Evolutionary conservation across 805 yeast genomes (phyloP).

Genomic region (Candida loeiensis): DNA sequence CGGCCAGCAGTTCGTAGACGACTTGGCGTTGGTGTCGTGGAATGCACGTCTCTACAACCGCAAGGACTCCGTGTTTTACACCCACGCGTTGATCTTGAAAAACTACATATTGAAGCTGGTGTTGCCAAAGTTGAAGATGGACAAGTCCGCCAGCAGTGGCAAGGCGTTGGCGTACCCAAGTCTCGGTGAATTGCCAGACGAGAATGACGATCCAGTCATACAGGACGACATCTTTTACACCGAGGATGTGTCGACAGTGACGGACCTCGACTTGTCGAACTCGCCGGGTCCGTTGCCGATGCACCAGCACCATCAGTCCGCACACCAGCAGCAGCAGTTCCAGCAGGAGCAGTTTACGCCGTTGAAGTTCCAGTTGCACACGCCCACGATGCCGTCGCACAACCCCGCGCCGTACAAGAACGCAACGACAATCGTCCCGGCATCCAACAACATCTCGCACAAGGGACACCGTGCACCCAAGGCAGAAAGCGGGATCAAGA

Average conservation of each 20-base stretch:
- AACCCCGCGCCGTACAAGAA: constrained; percentile 2
- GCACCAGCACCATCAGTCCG: constrained; percentile 3
- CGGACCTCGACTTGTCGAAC: constrained; percentile 3
- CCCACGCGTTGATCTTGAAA: constrained; percentile 62
- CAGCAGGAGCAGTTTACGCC: constrained; percentile 8
- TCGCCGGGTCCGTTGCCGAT: constrained; percentile 2
- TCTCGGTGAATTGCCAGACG: constrained; percentile 68
- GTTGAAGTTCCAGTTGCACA: constrained; percentile 9
- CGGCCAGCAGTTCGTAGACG: constrained; percentile 69
- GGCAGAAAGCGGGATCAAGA: constrained; percentile 51
- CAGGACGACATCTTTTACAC: constrained; percentile 11
- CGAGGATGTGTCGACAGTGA: constrained; percentile 7
- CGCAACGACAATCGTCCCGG: constrained; percentile 7
- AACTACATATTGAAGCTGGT: constrained; percentile 43
- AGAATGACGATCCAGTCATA: constrained; percentile 13
- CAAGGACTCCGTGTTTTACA: constrained; percentile 61
- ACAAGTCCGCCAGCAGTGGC: constrained; percentile 33
- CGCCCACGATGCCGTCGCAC: constrained; percentile 6
- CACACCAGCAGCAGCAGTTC: constrained; percentile 7
- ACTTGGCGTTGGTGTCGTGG: constrained; percentile 82
- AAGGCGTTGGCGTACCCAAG: constrained; percentile 51
- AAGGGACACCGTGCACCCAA: constrained; percentile 3
- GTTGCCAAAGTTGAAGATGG: constrained; percentile 46
- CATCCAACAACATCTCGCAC: neutral
- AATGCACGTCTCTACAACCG: constrained; percentile 84